phyloP scores from a whole-genome alignment of 2,329 filamentous ascomycete genomes.

The Exophiala xenobiotica region DNA sequence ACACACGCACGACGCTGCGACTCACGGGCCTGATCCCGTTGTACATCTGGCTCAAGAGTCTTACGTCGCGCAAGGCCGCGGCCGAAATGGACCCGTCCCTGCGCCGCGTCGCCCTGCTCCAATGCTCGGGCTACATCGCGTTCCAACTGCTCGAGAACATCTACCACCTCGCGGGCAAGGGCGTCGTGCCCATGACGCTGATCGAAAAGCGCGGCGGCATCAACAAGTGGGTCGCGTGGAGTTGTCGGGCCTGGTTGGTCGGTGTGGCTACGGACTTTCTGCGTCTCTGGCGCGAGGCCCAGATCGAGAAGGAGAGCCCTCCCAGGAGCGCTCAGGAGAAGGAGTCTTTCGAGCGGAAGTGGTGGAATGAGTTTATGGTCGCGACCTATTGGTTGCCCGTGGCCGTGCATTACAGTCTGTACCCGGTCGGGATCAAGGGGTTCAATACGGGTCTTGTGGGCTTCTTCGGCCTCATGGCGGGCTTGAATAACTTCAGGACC shows the following conservation, averaged over 20 bases:
- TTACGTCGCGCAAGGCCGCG: slow-evolving; percentile 39
- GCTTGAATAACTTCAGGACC: slow-evolving; percentile 45
- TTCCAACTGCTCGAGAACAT: slow-evolving; percentile 84
- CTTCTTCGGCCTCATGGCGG: slow-evolving; percentile 55
- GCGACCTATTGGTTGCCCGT: slow-evolving; percentile 66
- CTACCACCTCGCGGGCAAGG: slow-evolving; percentile 72
- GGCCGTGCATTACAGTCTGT: slow-evolving; percentile 76
- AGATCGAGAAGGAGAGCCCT: slow-evolving; percentile 27
- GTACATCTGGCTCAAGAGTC: slow-evolving; percentile 73
- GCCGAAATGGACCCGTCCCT: slow-evolving; percentile 44
- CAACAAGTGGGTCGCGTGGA: slow-evolving; percentile 65
- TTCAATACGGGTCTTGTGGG: slow-evolving; percentile 57
- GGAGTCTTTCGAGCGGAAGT: slow-evolving; percentile 32
- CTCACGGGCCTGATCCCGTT: slow-evolving; percentile 69
- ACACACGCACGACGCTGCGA: slow-evolving; percentile 51
- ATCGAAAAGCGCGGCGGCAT: slow-evolving; percentile 48
- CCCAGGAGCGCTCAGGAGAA: slow-evolving; percentile 19
- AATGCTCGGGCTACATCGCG: slow-evolving; percentile 64
- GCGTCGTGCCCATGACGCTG: slow-evolving; percentile 56
- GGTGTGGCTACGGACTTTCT: slow-evolving; percentile 76
- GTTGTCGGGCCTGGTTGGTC: slow-evolving; percentile 74
- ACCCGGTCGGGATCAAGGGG: slow-evolving; percentile 60
- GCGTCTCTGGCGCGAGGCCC: slow-evolving; percentile 55
- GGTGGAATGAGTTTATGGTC: slow-evolving; percentile 33
- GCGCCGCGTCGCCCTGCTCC: slow-evolving; percentile 60